Conservation (phyloP, 768 basidiomycete species). For the Tricholoma bakamatsutake region DNA sequence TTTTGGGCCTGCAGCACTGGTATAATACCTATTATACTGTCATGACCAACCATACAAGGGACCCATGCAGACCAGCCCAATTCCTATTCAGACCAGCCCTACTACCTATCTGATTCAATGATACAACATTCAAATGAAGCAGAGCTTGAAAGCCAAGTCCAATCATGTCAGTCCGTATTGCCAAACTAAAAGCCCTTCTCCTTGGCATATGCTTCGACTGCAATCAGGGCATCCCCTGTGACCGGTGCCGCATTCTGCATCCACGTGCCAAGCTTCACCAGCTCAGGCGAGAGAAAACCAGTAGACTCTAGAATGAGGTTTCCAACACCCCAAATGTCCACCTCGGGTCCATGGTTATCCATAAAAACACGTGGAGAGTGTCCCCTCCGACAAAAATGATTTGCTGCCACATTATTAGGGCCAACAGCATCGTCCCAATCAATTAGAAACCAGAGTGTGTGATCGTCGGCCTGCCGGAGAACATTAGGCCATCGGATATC, state of each 20-base stretch:
- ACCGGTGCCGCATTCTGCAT: neutral
- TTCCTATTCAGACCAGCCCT: no score
- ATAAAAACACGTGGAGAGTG: conserved; percentile 20
- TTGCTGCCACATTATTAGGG: conserved; percentile 11
- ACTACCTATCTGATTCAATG: no score
- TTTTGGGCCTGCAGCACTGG: no score
- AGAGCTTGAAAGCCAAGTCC: no score
- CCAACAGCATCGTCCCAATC: conserved; percentile 26
- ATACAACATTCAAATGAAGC: no score
- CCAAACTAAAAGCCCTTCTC: no score
- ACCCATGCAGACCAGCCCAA: no score
- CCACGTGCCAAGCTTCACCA: neutral
- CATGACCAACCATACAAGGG: no score
- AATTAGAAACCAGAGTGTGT: conserved; percentile 22
- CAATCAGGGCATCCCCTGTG: neutral
- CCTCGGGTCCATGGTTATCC: conserved; percentile 24
- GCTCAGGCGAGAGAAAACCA: neutral
- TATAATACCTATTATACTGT: no score
- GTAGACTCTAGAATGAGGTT: neutral
- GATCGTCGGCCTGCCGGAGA: conserved; percentile 15
- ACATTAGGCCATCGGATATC: conserved; percentile 22
- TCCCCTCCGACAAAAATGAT: conserved; percentile 5
- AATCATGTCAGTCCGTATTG: no score
- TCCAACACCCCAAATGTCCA: conserved; percentile 26
- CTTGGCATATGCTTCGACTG: no score